Evolutionary conservation across 1,284 basidiomycete species (phyloP).

Genomic region (Boletus sp.): DNA sequence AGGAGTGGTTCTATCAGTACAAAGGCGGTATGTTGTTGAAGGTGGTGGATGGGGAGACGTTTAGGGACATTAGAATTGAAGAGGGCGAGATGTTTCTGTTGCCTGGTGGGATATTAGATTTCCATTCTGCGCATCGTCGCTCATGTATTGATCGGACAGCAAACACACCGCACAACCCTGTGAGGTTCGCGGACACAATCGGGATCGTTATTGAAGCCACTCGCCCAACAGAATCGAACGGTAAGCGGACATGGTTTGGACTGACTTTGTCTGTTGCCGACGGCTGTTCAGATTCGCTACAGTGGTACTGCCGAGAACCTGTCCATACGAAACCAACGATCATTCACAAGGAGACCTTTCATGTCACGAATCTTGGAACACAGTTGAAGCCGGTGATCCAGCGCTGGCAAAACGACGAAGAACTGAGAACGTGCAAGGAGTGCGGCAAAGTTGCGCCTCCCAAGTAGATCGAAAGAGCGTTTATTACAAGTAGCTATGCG

Average conservation of each 20-base stretch:
- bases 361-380: conserved; percentile 89
- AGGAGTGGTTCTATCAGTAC: conserved; percentile 98
- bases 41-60: conserved; percentile 83
- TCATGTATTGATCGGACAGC: conserved; percentile 43
- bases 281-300: conserved; percentile 70
- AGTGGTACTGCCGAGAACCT: conserved; percentile 88
- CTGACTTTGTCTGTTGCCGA: not conserved
- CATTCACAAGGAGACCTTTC: conserved; percentile 85
- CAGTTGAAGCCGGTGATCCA: conserved; percentile 93
- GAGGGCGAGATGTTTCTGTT: conserved; percentile 98
- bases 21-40: conserved; percentile 89
- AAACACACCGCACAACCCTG: conserved; percentile 95
- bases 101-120: conserved; percentile 57
- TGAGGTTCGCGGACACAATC: conserved; percentile 87
- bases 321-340: conserved; percentile 73
- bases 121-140: not conserved
- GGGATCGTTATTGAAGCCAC: conserved; percentile 95
- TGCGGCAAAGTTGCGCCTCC: conserved; percentile 71
- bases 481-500: conserved; percentile 3
- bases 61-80: conserved; percentile 85
- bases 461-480: conserved; percentile 40
- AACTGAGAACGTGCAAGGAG: conserved; percentile 62
- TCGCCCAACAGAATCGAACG: conserved; percentile 63
- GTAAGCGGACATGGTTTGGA: conserved; percentile 34
- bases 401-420: conserved; percentile 65